A percentile compares a stretch with the other conserved stretches of the same genome.
phyloP scores from a whole-genome alignment of 2,329 filamentous ascomycete species.

The Penicillium psychrosexuale region DNA sequence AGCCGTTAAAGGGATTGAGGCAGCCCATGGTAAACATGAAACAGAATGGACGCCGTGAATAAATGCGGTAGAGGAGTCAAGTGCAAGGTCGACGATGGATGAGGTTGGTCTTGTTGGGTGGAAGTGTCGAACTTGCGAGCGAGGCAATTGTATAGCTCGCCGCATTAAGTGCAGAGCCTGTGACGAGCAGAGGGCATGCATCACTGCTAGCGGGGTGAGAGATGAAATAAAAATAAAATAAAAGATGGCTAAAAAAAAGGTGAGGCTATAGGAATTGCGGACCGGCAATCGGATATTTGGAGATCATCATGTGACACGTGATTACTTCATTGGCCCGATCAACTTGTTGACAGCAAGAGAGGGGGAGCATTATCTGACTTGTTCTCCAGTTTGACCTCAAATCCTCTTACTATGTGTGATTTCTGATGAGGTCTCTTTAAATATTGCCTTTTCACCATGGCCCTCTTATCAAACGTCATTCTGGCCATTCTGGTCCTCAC shows the following conservation, averaged over 20 bases:
- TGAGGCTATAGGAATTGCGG: conserved; percentile 1
- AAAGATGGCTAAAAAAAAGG: not conserved
- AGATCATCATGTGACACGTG: conserved; percentile 24
- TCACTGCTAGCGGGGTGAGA: not conserved
- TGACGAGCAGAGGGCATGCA: conserved; percentile 14
- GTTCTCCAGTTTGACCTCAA: not conserved
- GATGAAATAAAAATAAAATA: not conserved
- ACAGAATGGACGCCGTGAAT: conserved; percentile 51
- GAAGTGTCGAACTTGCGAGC: conserved; percentile 45
- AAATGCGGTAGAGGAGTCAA: conserved; percentile 46
- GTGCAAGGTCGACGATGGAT: conserved; percentile 38
- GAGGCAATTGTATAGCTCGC: conserved; percentile 2
- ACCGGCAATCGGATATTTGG: conserved; percentile 1
- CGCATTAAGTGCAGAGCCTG: conserved; percentile 1
- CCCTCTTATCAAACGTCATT: conserved; percentile 32
- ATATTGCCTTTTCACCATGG: conserved; percentile 27
- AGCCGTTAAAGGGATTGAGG: conserved; percentile 55
- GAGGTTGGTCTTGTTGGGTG: conserved; percentile 47
- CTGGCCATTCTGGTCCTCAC: conserved; percentile 34
- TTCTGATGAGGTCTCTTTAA: conserved; percentile 15
- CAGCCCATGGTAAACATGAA: conserved; percentile 53
- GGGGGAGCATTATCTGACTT: conserved; percentile 8
- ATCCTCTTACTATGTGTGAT: conserved; percentile 20
- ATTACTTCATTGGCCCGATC: conserved; percentile 14
- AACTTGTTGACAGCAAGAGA: conserved; percentile 23